Base-by-base conservation (phyloP, 2,329 filamentous ascomycete genomes). In the Nemania serpens region DNA sequence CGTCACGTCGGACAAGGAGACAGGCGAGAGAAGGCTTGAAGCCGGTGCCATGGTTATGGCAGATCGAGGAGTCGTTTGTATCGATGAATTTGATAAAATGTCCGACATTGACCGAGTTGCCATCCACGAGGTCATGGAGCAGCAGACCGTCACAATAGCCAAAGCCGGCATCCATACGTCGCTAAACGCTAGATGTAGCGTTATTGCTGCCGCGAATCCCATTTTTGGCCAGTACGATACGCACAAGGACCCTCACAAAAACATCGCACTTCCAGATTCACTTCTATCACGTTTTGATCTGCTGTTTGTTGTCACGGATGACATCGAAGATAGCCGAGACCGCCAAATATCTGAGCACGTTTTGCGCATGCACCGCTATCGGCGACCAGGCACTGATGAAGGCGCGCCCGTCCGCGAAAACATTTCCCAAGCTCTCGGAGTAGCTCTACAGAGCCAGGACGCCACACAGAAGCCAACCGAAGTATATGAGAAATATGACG, bases 121-220 rank as follows among this genome's bases (percentile, higher is more conserved):
- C 48, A 99, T 99, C 69, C 95, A 99, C 85, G 95, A 99, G 91
- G 95, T 99, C 67, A 99, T 99, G 95, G 95, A 99, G 78, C 95
- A 99, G 79, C 95, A 99, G 78, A 99, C 95, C 0, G 95, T 99
- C 62, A 99, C 95, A 13, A 99, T 99, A 71, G 95, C 95, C 54
- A 99, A 99, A 79, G 95, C 95, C 1, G 95, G 95, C 66, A 99
- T 99, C 61, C 95, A 99, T 77, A 99, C 95, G 0, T 97, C 93
- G 2, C 82, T 99, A 62, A 99, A 99, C 73, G 95, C 95, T 55
- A 89, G 95, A 59, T 99, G 95, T 79, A 97, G 93, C 77, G 95
- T 99, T 63, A 86, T 99, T 70, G 95, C 95, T 43, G 95, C 95
- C 15, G 95, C 95, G 62, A 99, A 99, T 75, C 95, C 95, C 3